Base-by-base conservation (phyloP, 768 basidiomycete species). In the Amanita fuliginea region DNA sequence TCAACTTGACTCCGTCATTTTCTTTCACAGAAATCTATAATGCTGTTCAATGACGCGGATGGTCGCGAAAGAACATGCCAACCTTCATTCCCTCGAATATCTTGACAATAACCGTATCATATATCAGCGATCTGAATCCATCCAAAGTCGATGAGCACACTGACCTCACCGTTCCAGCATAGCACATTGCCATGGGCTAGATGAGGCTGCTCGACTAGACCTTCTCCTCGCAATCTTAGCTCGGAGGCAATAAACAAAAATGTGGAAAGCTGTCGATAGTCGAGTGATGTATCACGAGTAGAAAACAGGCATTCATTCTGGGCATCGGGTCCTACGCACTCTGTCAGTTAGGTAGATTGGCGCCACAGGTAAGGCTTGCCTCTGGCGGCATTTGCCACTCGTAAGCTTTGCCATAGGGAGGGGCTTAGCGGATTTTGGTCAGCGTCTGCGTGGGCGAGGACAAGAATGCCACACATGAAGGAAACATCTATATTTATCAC, bases 141-240 rank as follows among this genome's bases (percentile, higher is more conserved):
- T 36, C 40, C 34, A 24, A n/a, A 9, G 34, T 24, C 50, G 9
- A 44, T 21, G n/a, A 18, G 8, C 14, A 14, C 22, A 55, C 51
- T 28, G 49, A 82, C 87, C 70, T 93, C 86, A 53, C 91, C 90
- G 58, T 90, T 91, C 85, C 86, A 93, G 58, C 87, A 90, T 22
- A 93, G 63, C 3, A 87, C 59, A 58, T 82, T 73, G 6, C 75
- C 78, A 11, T 67, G 69, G 30, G 63, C 54, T 11, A 64, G 57
- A 59, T 91, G 87, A 22, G 91, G 91, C 60, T 94, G 91, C 2
- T 71, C 62, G 13, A 89, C 62, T 0, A 70, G 69, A 8, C 64
- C 56, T 7, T 59, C 56, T 1, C 91, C 91, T 53, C 91, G 71
- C 44, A 94, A 64, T 48, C 77, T 74, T 46, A 94, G 72, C 58